phyloP scores from a whole-genome alignment of 1,139 yeast species.

The Candida frijolesensis region DNA sequence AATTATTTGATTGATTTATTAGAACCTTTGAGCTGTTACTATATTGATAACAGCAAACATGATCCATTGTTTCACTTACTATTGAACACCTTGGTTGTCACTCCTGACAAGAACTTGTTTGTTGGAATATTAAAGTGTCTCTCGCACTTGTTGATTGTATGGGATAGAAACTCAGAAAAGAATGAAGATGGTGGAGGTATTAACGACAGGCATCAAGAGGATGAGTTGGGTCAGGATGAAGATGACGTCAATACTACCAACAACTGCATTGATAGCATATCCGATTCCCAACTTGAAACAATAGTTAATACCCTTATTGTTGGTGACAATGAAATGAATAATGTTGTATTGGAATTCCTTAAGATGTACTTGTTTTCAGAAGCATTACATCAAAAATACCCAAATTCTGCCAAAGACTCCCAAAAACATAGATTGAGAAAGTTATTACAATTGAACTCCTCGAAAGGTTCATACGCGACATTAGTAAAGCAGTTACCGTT shows the following conservation, averaged over 20 bases:
- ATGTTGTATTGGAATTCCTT: slow-evolving; percentile 39
- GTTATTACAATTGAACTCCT: slow-evolving; percentile 31
- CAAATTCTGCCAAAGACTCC: slow-evolving; percentile 33
- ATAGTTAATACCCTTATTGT: slow-evolving; percentile 35
- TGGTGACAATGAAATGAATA: slow-evolving; percentile 38
- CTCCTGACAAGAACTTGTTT: slow-evolving; percentile 58
- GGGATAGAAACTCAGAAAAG: slow-evolving; percentile 21
- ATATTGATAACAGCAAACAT: slow-evolving; percentile 68
- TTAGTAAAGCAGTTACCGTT: slow-evolving; percentile 62
- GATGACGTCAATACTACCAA: slow-evolving; percentile 28
- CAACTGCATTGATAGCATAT: slow-evolving; percentile 46
- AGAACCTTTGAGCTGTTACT: slow-evolving; percentile 82
- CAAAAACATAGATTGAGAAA: slow-evolving; percentile 35
- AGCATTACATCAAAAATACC: slow-evolving; percentile 37
- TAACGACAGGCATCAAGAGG: slow-evolving; percentile 42
- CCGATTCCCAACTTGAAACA: slow-evolving; percentile 34
- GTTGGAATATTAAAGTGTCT: slow-evolving; percentile 47
- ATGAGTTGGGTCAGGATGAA: slow-evolving; percentile 12
- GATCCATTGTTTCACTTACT: slow-evolving; percentile 62
- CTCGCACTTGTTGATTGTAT: slow-evolving; percentile 42
- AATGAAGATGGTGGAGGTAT: slow-evolving; percentile 22
- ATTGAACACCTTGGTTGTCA: slow-evolving; percentile 43
- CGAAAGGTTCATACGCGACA: slow-evolving; percentile 45
- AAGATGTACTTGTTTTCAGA: slow-evolving; percentile 42
- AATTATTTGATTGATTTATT: slow-evolving; percentile 76